Percentiles rank a stretch among this genome's conserved stretches.
These are phyloP conservation scores for Naganishia vishniacii DNA, from an alignment of 768 basidiomycete genomes.

Conservation along the genomic window DNA sequence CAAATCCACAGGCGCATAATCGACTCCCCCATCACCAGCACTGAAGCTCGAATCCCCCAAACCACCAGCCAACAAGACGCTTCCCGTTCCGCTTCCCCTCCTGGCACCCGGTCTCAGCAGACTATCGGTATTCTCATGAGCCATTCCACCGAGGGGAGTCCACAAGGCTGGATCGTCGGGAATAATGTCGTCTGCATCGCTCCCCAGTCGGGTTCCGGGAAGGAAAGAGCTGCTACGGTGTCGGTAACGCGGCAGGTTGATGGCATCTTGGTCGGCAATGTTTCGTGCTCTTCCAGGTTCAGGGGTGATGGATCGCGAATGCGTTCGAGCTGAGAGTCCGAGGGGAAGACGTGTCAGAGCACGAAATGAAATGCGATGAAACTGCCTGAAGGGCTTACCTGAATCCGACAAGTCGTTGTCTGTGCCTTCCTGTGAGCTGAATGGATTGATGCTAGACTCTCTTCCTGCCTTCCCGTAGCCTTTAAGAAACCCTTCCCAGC, in stretches of 20 bases:
- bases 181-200: not conserved
- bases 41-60: slow-evolving; percentile 13
- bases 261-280: not conserved
- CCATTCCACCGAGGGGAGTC: not conserved
- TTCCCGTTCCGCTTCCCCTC: not conserved
- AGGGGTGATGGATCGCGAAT: not conserved
- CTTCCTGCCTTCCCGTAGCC: not conserved
- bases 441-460: not conserved
- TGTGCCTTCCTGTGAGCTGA: not conserved
- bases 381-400: not conserved
- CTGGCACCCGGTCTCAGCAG: not conserved
- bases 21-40: slow-evolving; percentile 2
- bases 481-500: slow-evolving; percentile 10
- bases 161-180: not conserved
- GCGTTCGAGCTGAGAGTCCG: not conserved
- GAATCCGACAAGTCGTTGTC: not conserved
- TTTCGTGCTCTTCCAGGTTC: slow-evolving; percentile 4
- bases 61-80: slow-evolving; percentile 8
- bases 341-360: not conserved
- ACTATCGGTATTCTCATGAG: not conserved
- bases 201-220: not conserved
- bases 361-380: too few relatives aligned
- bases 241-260: slow-evolving; percentile 2
- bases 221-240: slow-evolving; percentile 11
- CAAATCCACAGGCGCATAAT: slow-evolving; percentile 18